Conservation (phyloP, 2,329 filamentous ascomycete genomes). For the Colletotrichum caudatum region DNA sequence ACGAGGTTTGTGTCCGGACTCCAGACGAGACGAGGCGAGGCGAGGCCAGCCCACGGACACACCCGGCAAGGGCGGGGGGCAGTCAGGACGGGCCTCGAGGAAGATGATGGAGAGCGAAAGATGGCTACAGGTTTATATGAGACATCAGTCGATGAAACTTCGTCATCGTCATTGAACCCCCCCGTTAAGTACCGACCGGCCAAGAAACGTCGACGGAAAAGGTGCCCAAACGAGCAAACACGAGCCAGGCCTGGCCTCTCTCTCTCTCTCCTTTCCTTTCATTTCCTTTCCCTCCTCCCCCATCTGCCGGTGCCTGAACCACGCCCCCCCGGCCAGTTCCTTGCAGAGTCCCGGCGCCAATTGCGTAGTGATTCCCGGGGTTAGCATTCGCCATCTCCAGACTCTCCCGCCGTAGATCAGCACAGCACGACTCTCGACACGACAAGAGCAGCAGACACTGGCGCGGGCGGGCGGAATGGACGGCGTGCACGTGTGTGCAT, state of each 20-base stretch:
- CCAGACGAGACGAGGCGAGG: too few relatives aligned
- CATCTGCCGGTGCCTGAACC: background rate
- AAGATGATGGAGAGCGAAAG: background rate
- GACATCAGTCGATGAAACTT: conserved; percentile 21
- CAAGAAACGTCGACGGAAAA: conserved; percentile 16
- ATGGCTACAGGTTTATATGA: background rate
- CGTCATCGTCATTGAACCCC: conserved; percentile 18
- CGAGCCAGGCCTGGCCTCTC: background rate
- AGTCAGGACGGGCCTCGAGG: background rate
- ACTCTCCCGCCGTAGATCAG: background rate
- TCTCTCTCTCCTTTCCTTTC: background rate
- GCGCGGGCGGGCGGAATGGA: background rate
- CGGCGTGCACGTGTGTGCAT: background rate
- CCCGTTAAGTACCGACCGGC: conserved; percentile 18
- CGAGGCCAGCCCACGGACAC: background rate
- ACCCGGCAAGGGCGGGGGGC: background rate
- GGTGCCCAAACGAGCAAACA: conserved; percentile 22
- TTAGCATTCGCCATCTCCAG: background rate
- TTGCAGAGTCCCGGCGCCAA: background rate
- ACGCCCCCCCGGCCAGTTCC: too few relatives aligned
- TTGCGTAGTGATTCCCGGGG: background rate
- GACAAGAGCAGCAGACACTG: background rate
- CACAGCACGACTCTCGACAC: background rate
- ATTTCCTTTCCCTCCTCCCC: too few relatives aligned
- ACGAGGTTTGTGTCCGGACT: background rate